Percentiles rank a stretch among this genome's conserved stretches.
Evolutionary conservation across 345 rosid genomes (phyloP).

Genomic region (Geranium brycei): DNA sequence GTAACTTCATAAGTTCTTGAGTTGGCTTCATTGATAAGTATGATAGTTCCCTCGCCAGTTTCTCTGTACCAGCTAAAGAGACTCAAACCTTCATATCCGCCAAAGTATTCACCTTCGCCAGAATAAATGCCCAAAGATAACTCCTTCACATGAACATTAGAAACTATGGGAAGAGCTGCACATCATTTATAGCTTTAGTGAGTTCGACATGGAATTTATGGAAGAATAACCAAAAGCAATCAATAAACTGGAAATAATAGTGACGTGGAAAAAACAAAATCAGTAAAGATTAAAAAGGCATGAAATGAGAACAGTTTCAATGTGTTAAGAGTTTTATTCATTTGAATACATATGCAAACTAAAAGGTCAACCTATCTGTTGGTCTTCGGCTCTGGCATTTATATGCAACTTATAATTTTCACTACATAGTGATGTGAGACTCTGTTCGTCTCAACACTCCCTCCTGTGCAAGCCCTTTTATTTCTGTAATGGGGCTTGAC

Average conservation of each 20-base stretch:
- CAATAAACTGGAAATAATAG: background rate
- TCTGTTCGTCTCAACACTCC: too few species aligned
- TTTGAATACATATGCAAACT: too few species aligned
- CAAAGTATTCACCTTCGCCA: conserved; percentile 91
- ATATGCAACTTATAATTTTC: too few species aligned
- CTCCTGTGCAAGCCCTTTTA: too few species aligned
- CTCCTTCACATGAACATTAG: conserved; percentile 52
- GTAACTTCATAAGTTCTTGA: conserved; percentile 63
- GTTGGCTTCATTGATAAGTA: conserved; percentile 60
- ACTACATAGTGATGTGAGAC: too few species aligned
- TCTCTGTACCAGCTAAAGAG: conserved; percentile 94
- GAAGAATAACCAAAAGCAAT: background rate
- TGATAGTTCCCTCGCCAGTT: conserved; percentile 51
- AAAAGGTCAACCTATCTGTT: too few species aligned
- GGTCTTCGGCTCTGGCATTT: too few species aligned
- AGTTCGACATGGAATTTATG: conserved; percentile 12
- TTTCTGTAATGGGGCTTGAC: too few species aligned
- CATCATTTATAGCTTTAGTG: conserved; percentile 10
- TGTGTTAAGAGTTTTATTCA: too few species aligned
- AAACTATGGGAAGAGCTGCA: conserved; percentile 64
- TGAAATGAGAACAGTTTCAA: background rate
- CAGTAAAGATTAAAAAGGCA: background rate
- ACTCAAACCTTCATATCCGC: conserved; percentile 84
- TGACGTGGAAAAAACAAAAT: background rate
- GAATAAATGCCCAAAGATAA: conserved; percentile 45